A percentile compares a stretch with the other conserved stretches of the same genome.
Evolutionary conservation across 2,329 filamentous ascomycete genomes (phyloP).

Genomic region (Sclerotinia borealis): DNA sequence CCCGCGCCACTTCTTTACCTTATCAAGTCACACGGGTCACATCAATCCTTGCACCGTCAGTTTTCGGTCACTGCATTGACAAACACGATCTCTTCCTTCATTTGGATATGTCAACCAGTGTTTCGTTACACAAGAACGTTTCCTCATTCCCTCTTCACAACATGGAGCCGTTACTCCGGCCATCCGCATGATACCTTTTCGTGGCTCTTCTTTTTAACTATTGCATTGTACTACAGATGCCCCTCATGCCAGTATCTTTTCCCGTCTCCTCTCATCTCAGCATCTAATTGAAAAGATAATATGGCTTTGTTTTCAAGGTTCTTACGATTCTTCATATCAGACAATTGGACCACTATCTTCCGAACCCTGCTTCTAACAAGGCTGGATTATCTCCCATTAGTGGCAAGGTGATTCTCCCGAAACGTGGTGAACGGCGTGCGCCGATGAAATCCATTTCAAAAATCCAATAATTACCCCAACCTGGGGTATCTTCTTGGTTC

Average conservation of each 20-base stretch:
- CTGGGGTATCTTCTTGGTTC: neutral
- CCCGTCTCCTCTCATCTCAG: neutral
- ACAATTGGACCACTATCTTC: neutral
- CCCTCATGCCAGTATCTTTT: neutral
- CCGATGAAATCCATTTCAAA: neutral
- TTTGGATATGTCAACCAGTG: neutral
- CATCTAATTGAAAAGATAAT: neutral
- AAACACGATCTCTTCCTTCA: neutral
- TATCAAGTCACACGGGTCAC: neutral
- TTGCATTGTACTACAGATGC: neutral
- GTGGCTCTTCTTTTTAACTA: neutral
- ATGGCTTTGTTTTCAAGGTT: neutral
- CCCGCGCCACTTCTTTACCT: neutral
- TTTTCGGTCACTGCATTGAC: conserved; percentile 1
- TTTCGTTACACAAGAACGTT: conserved; percentile 1
- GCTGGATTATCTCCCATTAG: neutral
- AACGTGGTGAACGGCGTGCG: conserved; percentile 6
- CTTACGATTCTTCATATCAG: neutral
- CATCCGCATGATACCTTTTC: conserved; percentile 9
- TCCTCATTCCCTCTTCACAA: neutral
- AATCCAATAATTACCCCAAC: neutral
- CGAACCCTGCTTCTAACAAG: neutral
- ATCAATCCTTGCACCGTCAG: neutral
- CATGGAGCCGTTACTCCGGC: conserved; percentile 4
- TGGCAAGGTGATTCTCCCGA: neutral